Evolutionary conservation across 2,329 filamentous ascomycete species (phyloP).

Genomic region (Ascochyta fabae): DNA sequence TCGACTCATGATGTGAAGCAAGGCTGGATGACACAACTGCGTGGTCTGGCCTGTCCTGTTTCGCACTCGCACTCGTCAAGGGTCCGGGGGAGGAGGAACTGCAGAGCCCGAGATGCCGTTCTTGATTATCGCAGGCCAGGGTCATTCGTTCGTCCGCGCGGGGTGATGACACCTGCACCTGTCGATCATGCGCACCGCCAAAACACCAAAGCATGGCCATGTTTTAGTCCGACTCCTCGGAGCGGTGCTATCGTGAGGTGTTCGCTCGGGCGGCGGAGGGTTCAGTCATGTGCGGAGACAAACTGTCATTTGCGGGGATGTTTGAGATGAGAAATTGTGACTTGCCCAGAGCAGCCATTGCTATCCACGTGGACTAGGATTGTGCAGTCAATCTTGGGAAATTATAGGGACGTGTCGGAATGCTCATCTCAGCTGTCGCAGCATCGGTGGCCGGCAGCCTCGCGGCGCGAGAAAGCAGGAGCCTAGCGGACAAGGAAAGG

Average conservation of each 20-base stretch:
- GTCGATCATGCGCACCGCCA: conserved; percentile 14
- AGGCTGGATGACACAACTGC: conserved; percentile 9
- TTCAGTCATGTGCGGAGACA: conserved; percentile 1
- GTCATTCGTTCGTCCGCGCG: conserved; percentile 24
- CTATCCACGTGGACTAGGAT: background rate
- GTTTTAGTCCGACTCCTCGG: conserved; percentile 16
- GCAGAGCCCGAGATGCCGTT: conserved; percentile 22
- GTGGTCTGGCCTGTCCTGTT: conserved; percentile 10
- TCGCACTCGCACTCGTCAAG: conserved; percentile 14
- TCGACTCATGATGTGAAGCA: conserved; percentile 13
- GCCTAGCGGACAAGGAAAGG: conserved; percentile 12
- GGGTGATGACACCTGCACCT: conserved; percentile 18
- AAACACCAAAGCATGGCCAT: background rate
- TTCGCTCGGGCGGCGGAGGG: background rate
- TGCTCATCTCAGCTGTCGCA: conserved; percentile 17
- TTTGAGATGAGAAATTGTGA: conserved; percentile 1
- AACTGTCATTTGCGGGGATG: conserved; percentile 7
- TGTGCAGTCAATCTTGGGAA: conserved; percentile 4
- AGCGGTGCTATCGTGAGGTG: conserved; percentile 7
- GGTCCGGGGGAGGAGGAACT: conserved; percentile 17
- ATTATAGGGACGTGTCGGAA: background rate
- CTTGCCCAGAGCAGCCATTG: conserved; percentile 5
- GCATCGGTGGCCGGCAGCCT: conserved; percentile 15
- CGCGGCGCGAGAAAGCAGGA: conserved; percentile 4
- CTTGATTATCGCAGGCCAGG: conserved; percentile 17